phyloP scores from a whole-genome alignment of 768 basidiomycete genomes.

The Lyophyllum decastes region DNA sequence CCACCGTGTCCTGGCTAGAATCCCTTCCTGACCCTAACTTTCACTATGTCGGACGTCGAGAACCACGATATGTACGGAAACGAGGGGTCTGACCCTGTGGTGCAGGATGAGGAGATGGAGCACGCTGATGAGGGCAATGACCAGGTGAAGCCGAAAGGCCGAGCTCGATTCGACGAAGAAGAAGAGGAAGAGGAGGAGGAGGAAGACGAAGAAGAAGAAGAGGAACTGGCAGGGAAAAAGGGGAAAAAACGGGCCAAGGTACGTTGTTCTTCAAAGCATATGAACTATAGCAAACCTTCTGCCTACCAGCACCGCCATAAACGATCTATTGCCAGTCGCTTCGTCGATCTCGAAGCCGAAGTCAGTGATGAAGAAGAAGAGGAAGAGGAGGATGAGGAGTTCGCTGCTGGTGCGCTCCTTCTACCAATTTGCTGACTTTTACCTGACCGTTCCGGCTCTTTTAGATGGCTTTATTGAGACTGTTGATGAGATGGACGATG shows the following conservation, averaged over 20 bases:
- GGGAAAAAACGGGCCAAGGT: slow-evolving; percentile 68
- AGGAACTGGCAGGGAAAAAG: slow-evolving; percentile 48
- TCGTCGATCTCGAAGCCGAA: slow-evolving; percentile 95
- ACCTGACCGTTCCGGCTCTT: slow-evolving; percentile 1
- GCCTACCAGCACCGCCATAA: slow-evolving; percentile 61
- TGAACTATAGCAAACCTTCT: slow-evolving; percentile 6
- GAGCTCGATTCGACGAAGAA: slow-evolving; percentile 29
- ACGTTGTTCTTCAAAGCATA: slow-evolving; percentile 13
- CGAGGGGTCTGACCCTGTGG: slow-evolving; percentile 34
- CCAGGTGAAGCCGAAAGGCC: slow-evolving; percentile 35
- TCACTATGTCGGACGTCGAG: slow-evolving; percentile 46
- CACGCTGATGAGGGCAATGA: slow-evolving; percentile 37
- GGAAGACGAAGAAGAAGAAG: slow-evolving; percentile 51
- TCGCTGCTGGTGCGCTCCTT: slow-evolving; percentile 46
- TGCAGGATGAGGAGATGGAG: slow-evolving; percentile 41
- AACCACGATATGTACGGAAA: slow-evolving; percentile 32
- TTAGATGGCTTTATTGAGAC: slow-evolving; percentile 75
- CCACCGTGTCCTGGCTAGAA: background rate
- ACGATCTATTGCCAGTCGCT: slow-evolving; percentile 67
- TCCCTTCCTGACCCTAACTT: slow-evolving; percentile 23
- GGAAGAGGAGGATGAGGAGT: slow-evolving; percentile 80
- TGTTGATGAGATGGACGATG: slow-evolving; percentile 66
- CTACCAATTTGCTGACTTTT: background rate
- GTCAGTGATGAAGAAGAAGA: slow-evolving; percentile 98
- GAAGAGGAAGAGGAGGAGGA: slow-evolving; percentile 43